Evolutionary conservation across 345 rosid genomes (phyloP).

Genomic region (Chamaenerion angustifolium): DNA sequence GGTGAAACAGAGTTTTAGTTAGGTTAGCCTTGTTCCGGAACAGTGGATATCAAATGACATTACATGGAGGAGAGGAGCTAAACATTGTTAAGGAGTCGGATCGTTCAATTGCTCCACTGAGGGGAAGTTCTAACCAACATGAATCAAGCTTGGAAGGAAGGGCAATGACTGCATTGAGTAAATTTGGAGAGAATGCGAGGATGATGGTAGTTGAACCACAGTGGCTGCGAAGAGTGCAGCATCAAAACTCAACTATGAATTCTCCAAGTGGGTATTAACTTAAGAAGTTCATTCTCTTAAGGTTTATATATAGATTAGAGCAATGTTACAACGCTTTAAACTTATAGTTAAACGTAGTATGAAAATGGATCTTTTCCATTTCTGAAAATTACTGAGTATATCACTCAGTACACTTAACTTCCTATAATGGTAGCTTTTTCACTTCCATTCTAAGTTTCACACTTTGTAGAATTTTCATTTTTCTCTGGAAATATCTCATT

Average conservation of each 20-base stretch:
- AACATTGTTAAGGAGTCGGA: constrained; percentile 36
- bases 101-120: constrained; percentile 21
- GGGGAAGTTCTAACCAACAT: constrained; percentile 9
- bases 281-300: too few species aligned
- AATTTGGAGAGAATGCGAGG: constrained; percentile 70
- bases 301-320: too few species aligned
- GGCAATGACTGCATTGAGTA: constrained; percentile 67
- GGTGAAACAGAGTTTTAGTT: constrained; percentile 41
- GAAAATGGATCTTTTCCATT: not conserved
- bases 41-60: constrained; percentile 83
- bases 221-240: constrained; percentile 52
- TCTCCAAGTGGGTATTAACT: constrained; percentile 23
- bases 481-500: too few species aligned
- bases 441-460: not conserved
- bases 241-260: constrained; percentile 44
- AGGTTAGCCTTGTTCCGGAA: constrained; percentile 59
- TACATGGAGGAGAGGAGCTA: constrained; percentile 77
- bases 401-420: too few species aligned
- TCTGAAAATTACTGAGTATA: not conserved
- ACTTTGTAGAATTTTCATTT: too few species aligned
- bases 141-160: constrained; percentile 41
- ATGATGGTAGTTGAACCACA: constrained; percentile 24
- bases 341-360: too few species aligned
- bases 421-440: too few species aligned
- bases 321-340: too few species aligned